Evolutionary conservation across 2,329 filamentous ascomycete species (phyloP), one percentile per base, ranked within the genome.

Genomic region (Beauveria scarabaeidicola): DNA sequence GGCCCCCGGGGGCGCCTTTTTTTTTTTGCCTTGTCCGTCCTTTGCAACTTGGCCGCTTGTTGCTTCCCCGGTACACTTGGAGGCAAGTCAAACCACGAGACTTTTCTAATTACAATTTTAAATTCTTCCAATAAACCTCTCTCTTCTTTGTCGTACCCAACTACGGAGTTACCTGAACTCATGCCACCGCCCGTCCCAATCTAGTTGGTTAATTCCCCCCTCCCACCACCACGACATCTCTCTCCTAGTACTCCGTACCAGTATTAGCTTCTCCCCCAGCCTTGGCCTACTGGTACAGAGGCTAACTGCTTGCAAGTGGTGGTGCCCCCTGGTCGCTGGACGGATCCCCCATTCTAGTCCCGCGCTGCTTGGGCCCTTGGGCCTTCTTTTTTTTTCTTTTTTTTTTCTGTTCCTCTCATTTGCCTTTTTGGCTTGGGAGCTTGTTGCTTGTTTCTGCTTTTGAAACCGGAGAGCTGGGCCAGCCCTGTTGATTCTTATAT

Each of bases 101-200:
- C 11, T 29, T 29, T 29, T 32, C 10, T 11, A 32, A 32, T 32
- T 11, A 11, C 10, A 32, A 32, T 32, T 32, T 11, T 32, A 32
- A 11, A 32, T 11, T 10, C 10, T 32, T 32, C 9, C 11, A 32
- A 32, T 11, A 11, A 3, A 32, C 29, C 10, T 32, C 29, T 10
- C 10, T 32, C 10, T 32, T 3, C 29, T 32, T 32, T 66, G 56
- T 29, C 32, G 38, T 38, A 59, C 48, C 57, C 57, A 32, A 47
- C 41, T 54, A 32, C 57, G 29, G 29, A 32, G 29, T 32, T 23
- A 27, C 25, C 25, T 27, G 63, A 63, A 61, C 67, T 69, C 67
- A 70, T 69, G 70, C 69, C 69, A 71, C 69, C 69, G 70, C 70
- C 66, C 66, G 66, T 61, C 67, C 64, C 65, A 69, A 70, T 66